phyloP scores from a whole-genome alignment of 2,329 filamentous ascomycete species.

The Berkeleyomyces rouxiae region DNA sequence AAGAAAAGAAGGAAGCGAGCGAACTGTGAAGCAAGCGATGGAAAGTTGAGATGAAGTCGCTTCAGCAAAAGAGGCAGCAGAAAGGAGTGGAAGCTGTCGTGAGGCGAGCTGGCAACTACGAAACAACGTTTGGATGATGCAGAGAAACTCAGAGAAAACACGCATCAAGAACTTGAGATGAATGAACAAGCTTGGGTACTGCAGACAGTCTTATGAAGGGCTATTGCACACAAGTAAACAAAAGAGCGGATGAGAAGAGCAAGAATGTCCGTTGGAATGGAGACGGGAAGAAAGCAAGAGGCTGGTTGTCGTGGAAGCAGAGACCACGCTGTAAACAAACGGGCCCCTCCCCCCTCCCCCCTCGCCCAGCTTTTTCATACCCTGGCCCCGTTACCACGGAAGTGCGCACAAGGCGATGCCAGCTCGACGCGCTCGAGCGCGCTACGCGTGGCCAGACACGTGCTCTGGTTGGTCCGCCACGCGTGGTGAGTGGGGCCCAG shows the following conservation, averaged over 20 bases:
- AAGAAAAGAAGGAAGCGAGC: not conserved
- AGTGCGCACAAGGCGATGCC: not conserved
- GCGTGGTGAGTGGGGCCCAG: not conserved
- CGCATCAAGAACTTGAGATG: not conserved
- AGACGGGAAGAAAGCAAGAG: not conserved
- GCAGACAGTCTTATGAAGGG: no score
- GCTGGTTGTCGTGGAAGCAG: not conserved
- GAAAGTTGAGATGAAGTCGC: not conserved
- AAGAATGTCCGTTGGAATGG: not conserved
- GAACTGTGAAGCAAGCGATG: not conserved
- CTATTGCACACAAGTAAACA: no score
- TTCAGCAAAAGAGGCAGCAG: not conserved
- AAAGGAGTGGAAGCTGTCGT: not conserved
- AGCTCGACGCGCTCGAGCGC: not conserved
- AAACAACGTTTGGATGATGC: not conserved
- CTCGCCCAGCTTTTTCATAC: not conserved
- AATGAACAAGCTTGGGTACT: no score
- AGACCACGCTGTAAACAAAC: not conserved
- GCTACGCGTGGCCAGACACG: not conserved
- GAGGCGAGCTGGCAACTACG: not conserved
- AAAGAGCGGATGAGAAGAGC: not conserved
- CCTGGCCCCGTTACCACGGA: not conserved
- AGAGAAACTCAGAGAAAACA: not conserved
- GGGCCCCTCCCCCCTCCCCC: not conserved
- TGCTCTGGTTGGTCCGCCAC: not conserved